Conservation (phyloP, 2,329 filamentous ascomycete genomes). For the Aspergillus vadensis region DNA sequence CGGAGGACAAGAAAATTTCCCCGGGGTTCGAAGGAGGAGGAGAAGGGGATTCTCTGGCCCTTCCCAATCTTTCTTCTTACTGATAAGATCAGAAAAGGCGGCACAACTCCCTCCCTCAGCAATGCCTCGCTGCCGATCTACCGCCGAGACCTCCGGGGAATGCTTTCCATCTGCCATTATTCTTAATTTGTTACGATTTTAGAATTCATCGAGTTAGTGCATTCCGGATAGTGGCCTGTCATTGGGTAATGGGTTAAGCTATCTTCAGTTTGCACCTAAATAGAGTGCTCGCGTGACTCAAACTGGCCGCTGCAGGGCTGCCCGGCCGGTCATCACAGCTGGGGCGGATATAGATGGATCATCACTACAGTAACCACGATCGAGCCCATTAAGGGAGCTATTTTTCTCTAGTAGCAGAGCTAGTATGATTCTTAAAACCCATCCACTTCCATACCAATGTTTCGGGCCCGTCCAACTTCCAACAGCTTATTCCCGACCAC, state of each 20-base stretch:
- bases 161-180: no score
- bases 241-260: background rate
- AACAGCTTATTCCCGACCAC: slow-evolving; percentile 47
- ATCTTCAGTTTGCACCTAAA: background rate
- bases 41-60: no score
- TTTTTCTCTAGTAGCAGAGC: no score
- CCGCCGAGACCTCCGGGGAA: background rate
- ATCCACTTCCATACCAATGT: slow-evolving; percentile 39
- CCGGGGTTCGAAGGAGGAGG: background rate
- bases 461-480: slow-evolving; percentile 36
- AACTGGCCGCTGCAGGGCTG: no score
- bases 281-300: background rate
- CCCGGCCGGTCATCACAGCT: background rate
- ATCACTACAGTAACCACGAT: background rate
- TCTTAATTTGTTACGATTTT: no score
- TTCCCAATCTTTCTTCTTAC: background rate
- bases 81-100: slow-evolving; percentile 2
- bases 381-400: background rate
- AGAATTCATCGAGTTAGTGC: no score
- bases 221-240: background rate
- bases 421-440: slow-evolving; percentile 34
- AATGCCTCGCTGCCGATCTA: no score
- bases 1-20: slow-evolving; percentile 4
- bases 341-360: background rate
- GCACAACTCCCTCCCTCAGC: background rate